Evolutionary conservation across 1,284 basidiomycete species (phyloP), one percentile per base, ranked within the genome.

Genomic region (Boletellus sp.): DNA sequence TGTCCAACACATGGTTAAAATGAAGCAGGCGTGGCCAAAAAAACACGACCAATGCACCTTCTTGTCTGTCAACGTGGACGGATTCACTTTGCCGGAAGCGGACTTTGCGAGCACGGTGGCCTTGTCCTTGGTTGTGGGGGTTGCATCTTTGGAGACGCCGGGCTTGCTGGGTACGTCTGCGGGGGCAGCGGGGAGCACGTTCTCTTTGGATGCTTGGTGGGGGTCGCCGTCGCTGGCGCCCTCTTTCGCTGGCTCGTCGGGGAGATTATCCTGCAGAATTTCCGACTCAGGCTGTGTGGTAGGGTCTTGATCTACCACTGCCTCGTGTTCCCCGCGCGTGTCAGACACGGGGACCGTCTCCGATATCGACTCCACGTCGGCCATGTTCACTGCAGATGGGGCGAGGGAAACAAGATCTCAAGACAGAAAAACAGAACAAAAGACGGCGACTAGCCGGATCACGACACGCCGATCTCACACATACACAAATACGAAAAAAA

Each of bases 61-160:
- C 71, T 83, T 88, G 49, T 83, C 83, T 18, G 76, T 66, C 47
- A 81, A 78, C 35, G 80, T 78, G 40, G 76, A 68, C 39, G 79
- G 72, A 33, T 70, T 72, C 39, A 52, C 51, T 49, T 58, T 67
- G 37, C 53, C 49, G 24, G 62, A 47, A 43, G 19, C 40, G 40
- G 55, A 55, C 52, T 67, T 71, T 45, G 47, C 49, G 38, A 45
- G 54, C 44, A 54, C 60, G 11, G 61, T 51, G 11, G 60, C 12
- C 57, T 72, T 77, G 26, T 69, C 56, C 67, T 80, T 83, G 52
- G 65, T 68, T 43, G 67, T 56, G 47, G 71, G 56, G 35, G 75
- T 58, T 60, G 71, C 28, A 19, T 46, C 44, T 65, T 62, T 55
- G 55, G 65, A 67, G 38, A 58, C 44, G 36, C 53, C 44, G 33